Base-by-base conservation (phyloP, 176 grass and related monocot genomes). In the Olyra latifolia region DNA sequence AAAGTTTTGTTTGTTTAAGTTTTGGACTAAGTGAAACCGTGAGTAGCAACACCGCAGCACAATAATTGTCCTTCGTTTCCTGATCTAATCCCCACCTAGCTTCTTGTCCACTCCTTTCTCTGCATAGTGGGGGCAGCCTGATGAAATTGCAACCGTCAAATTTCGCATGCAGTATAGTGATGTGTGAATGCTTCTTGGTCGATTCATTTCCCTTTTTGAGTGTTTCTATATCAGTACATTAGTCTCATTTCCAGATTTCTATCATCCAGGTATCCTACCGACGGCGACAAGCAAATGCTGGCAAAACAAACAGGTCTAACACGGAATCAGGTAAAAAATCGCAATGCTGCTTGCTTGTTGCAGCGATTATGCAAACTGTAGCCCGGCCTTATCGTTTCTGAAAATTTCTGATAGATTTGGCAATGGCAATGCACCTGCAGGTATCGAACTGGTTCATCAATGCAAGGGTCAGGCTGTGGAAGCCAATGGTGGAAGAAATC, bases 361-460 rank as follows among this genome's bases (percentile, higher is more conserved):
- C 25, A 45, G 6, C 43, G 38, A 17, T 72, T 79, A 8, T 11
- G 9, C 3, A 7, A 11, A 9, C 12, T 47, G 2, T 38, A 13
- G 1, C 50, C 0, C 48, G 11, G 17, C 16, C 15, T 61, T 42
- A 23, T 75, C 63, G 3, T 62, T 35, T 25, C 0, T 55, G 1
- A 46, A 63, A 40, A 10, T 24, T 57, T 30, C 1, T 82, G 27
- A 77, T 35, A 17, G 8, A 42, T 11, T 38, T 15, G 12, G 69
- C 54, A 67, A 74, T 62, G 19, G 63, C 54, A 67, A 74, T 62
- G 19, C 13, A 28, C 17, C 11, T 57, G 14, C 47, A 99, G 97
- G 97, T 99, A 43, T 99, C 97, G 2, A 99, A 99, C 55, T 99
- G 97, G 97, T 99, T 99, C 62, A 99, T 99, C 32, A 99, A 99